Conservation (phyloP, 2,329 filamentous ascomycete species). For the Talaromyces sp. region DNA sequence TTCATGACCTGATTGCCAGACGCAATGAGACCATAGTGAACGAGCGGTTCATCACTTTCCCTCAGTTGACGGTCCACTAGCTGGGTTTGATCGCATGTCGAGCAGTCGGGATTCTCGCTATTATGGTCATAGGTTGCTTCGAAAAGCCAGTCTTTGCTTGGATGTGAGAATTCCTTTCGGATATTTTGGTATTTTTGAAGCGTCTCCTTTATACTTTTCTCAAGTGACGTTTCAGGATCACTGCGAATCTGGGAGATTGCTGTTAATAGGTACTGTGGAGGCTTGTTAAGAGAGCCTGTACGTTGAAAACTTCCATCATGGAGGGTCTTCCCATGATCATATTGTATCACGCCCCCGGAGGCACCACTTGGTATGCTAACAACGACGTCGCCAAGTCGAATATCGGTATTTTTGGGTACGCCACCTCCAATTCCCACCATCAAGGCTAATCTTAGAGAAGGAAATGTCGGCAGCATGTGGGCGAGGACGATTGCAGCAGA, state of each 20-base stretch:
- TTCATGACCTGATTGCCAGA: conserved; percentile 25
- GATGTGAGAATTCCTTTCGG: not conserved
- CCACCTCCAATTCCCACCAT: conserved; percentile 24
- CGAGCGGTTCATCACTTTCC: not conserved
- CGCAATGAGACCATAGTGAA: conserved; percentile 23
- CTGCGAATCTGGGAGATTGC: conserved; percentile 6
- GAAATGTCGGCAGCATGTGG: conserved; percentile 21
- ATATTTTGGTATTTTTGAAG: not conserved
- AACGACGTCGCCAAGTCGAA: conserved; percentile 13
- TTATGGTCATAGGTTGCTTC: not conserved
- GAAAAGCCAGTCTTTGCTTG: conserved; percentile 1
- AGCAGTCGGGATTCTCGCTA: not conserved
- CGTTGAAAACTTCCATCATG: not conserved
- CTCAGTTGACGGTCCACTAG: not conserved
- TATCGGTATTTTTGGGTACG: conserved; percentile 19
- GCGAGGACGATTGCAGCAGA: conserved; percentile 20
- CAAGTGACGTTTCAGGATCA: not conserved
- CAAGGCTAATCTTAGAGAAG: conserved; percentile 19
- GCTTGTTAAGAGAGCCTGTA: conserved; percentile 16
- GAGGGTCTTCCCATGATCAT: conserved; percentile 8
- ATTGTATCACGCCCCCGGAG: not conserved
- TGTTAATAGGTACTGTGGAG: conserved; percentile 12
- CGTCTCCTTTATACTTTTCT: not conserved
- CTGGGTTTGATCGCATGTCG: not conserved
- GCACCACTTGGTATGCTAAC: not conserved